A percentile compares a stretch with the other conserved stretches of the same genome.
Conservation (phyloP, 495 filamentous ascomycete species). For the Penicillium macrosclerotiorum region DNA sequence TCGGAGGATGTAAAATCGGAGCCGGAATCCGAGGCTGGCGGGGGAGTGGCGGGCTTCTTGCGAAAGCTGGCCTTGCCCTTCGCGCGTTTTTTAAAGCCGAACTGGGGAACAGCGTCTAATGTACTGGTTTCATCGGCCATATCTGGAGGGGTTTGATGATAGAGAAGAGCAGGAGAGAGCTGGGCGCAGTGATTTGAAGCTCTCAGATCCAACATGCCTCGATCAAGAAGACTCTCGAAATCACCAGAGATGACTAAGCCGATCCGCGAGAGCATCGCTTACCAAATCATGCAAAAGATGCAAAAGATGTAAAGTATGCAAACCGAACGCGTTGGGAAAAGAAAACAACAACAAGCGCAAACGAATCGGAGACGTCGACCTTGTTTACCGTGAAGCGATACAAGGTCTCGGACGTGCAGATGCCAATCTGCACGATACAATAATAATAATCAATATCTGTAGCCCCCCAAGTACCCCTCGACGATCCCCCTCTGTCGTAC, state of each 20-base stretch:
- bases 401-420: conserved; percentile 1
- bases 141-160: neutral
- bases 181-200: neutral
- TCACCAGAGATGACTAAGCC: conserved; percentile 9
- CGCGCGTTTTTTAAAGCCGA: conserved; percentile 80
- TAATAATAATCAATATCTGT: conserved; percentile 1
- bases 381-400: neutral
- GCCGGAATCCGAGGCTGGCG: conserved; percentile 57
- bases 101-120: conserved; percentile 22
- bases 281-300: conserved; percentile 17
- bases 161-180: neutral
- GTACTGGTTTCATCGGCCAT: conserved; percentile 19
- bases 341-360: conserved; percentile 14
- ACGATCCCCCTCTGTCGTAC: neutral
- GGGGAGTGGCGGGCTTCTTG: conserved; percentile 81
- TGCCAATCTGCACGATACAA: neutral
- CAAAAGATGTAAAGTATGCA: conserved; percentile 22
- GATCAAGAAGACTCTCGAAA: conserved; percentile 7
- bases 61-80: conserved; percentile 76
- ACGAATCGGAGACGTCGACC: conserved; percentile 3
- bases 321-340: conserved; percentile 10
- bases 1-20: conserved; percentile 74
- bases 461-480: neutral
- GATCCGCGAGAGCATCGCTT: neutral
- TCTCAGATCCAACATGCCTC: too few species aligned